Evolutionary conservation across 257 asterid species (phyloP).

Genomic region (Cruciata laevipes): DNA sequence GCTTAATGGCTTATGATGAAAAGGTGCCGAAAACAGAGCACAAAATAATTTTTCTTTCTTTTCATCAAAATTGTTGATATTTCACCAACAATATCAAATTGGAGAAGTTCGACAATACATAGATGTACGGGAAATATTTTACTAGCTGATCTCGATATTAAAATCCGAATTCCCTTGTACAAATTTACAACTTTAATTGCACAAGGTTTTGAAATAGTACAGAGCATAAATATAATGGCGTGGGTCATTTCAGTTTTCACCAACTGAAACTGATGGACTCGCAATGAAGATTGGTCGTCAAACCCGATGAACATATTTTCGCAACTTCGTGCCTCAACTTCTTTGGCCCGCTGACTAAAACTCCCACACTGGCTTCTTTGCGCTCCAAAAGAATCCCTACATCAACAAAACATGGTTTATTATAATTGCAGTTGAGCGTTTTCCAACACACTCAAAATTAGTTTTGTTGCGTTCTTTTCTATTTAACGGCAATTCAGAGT

Average conservation of each 20-base stretch:
- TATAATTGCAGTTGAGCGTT: neutral
- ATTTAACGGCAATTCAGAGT: no score
- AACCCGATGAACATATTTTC: conserved; percentile 59
- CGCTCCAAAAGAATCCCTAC: conserved; percentile 51
- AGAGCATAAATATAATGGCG: neutral
- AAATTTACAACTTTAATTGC: neutral
- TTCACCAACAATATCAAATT: no score
- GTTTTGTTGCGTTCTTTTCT: no score
- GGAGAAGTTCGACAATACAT: no score
- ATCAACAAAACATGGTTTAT: neutral
- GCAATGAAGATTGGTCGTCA: conserved; percentile 63
- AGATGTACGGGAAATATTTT: no score
- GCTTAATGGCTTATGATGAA: no score
- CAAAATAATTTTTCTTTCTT: no score
- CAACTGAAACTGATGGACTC: conserved; percentile 83
- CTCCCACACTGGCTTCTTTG: conserved; percentile 68
- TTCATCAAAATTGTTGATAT: no score
- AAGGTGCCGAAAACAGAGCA: no score
- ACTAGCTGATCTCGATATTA: no score
- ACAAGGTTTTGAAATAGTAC: neutral
- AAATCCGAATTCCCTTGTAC: neutral
- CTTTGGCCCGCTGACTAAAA: conserved; percentile 80
- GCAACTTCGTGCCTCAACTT: conserved; percentile 77
- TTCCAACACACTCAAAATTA: no score
- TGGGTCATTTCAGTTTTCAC: conserved; percentile 29